These are phyloP conservation scores for Vitis cinerea DNA, from an alignment of 164 flowering plant genomes.

Conservation along the genomic window DNA sequence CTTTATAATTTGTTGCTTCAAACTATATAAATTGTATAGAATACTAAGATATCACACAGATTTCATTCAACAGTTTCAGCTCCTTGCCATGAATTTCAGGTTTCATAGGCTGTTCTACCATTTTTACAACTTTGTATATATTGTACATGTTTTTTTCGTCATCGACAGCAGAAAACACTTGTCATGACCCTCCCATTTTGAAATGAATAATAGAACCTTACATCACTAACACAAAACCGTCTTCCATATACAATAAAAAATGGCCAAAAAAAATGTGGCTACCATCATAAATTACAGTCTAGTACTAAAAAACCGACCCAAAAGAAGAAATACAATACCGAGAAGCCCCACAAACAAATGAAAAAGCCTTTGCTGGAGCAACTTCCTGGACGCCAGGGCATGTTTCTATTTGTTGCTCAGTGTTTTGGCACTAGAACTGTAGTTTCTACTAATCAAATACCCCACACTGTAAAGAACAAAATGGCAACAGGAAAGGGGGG, in stretches of 20 bases:
- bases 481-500: not conserved
- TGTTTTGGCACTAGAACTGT: not conserved
- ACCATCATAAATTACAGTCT: slow-evolving; percentile 8
- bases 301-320: not conserved
- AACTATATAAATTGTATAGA: no score
- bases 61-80: no score
- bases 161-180: no score
- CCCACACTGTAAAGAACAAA: slow-evolving; percentile 11
- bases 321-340: not conserved
- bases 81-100: no score
- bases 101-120: no score
- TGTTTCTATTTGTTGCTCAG: slow-evolving; percentile 1
- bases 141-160: not conserved
- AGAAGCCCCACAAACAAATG: not conserved
- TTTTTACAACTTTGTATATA: no score
- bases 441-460: slow-evolving; percentile 12
- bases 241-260: not conserved
- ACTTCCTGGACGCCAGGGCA: not conserved
- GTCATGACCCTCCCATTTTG: not conserved
- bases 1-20: no score
- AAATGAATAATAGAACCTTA: not conserved
- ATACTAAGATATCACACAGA: no score
- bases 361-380: not conserved
- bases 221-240: not conserved
- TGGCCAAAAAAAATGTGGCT: slow-evolving; percentile 3